These are phyloP conservation scores for Penicillium hordei DNA, from an alignment of 2,329 filamentous ascomycete genomes.

Conservation along the genomic window DNA sequence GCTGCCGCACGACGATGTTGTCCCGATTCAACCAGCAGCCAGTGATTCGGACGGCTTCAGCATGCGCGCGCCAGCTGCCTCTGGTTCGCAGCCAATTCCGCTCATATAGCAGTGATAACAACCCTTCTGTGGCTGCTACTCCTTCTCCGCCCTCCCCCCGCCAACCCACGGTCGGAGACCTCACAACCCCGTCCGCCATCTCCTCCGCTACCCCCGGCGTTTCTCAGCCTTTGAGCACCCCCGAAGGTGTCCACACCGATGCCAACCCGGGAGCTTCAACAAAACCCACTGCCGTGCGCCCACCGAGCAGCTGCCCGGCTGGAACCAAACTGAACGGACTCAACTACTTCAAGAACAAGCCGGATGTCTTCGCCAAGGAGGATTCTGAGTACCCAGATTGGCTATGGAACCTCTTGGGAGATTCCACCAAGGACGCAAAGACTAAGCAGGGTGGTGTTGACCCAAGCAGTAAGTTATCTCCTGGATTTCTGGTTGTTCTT, in stretches of 20 bases:
- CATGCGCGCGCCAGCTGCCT: slow-evolving; percentile 31
- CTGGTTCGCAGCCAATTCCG: slow-evolving; percentile 34
- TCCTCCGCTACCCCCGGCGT: slow-evolving; percentile 42
- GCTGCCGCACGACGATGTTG: slow-evolving; percentile 42
- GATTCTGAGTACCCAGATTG: slow-evolving; percentile 51
- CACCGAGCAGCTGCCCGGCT: slow-evolving; percentile 40
- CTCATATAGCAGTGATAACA: slow-evolving; percentile 34
- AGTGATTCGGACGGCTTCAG: slow-evolving; percentile 29
- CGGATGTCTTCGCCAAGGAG: slow-evolving; percentile 46
- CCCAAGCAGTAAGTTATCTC: slow-evolving; percentile 38
- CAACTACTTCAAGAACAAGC: slow-evolving; percentile 50
- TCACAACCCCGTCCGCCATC: slow-evolving; percentile 37
- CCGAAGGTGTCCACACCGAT: slow-evolving; percentile 32
- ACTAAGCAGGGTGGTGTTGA: slow-evolving; percentile 40
- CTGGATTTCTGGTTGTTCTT: not conserved
- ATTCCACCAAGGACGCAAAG: slow-evolving; percentile 35
- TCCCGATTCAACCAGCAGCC: slow-evolving; percentile 39
- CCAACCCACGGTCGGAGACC: slow-evolving; percentile 33
- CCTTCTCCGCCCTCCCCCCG: slow-evolving; percentile 35
- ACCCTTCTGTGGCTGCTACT: slow-evolving; percentile 28
- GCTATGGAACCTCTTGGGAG: slow-evolving; percentile 48
- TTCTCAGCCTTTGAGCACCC: slow-evolving; percentile 44
- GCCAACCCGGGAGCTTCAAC: slow-evolving; percentile 28
- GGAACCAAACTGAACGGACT: slow-evolving; percentile 45
- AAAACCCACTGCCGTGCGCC: slow-evolving; percentile 30